These are phyloP conservation scores for Myriosclerotinia curreyana DNA, from an alignment of 2,329 filamentous ascomycete species.

Conservation along the genomic window DNA sequence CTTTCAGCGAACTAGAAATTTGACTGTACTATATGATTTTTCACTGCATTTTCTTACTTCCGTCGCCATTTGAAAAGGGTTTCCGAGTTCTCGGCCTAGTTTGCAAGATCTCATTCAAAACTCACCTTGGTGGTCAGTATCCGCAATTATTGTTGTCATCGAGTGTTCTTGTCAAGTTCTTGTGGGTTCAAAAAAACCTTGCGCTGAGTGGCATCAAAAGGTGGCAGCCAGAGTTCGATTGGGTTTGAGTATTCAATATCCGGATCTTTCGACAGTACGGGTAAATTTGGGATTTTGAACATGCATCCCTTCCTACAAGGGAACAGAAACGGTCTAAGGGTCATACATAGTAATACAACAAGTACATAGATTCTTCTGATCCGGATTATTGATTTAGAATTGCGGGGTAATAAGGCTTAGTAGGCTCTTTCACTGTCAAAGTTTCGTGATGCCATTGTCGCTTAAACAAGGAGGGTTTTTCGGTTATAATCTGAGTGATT, in stretches of 20 bases:
- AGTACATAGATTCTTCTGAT: neutral
- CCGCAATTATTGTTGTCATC: neutral
- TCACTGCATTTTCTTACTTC: neutral
- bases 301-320: too few relatives aligned
- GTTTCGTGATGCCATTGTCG: neutral
- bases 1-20: neutral
- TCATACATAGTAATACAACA: neutral
- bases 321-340: neutral
- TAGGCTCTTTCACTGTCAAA: neutral
- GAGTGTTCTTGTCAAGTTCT: neutral
- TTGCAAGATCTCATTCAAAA: neutral
- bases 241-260: neutral
- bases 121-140: neutral
- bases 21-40: neutral
- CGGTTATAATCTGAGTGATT: neutral
- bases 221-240: neutral
- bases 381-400: neutral
- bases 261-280: neutral
- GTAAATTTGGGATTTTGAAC: neutral
- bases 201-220: accelerated
- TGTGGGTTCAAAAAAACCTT: neutral
- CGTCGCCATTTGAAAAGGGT: neutral
- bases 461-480: conserved; percentile 9
- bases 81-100: neutral
- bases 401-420: too few relatives aligned